These are phyloP conservation scores for Cladorrhinum sp. DNA, from an alignment of 2,329 filamentous ascomycete species.

Conservation along the genomic window DNA sequence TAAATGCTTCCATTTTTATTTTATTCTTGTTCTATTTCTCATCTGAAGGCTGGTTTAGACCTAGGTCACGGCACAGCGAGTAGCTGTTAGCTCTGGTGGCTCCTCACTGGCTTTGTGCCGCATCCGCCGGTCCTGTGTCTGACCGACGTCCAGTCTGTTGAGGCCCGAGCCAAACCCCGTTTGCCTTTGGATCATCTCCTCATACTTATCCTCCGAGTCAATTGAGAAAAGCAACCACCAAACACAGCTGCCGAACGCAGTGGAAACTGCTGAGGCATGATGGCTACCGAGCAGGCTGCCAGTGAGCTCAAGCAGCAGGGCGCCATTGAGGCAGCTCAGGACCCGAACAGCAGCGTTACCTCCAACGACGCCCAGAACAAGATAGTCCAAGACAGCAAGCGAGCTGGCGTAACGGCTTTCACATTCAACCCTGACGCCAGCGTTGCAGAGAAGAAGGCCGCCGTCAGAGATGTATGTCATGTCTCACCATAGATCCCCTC, in stretches of 20 bases:
- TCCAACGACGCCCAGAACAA: slow-evolving; percentile 69
- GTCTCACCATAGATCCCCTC: background rate
- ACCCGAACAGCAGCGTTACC: slow-evolving; percentile 65
- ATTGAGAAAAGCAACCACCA: slow-evolving; percentile 15
- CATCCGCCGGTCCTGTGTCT: slow-evolving; percentile 5
- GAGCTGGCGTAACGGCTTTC: slow-evolving; percentile 76
- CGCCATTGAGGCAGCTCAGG: slow-evolving; percentile 70
- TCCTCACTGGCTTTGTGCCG: slow-evolving; percentile 11
- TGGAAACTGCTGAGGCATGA: slow-evolving; percentile 21
- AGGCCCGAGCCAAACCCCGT: background rate
- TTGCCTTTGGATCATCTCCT: background rate
- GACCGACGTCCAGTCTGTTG: slow-evolving; percentile 3
- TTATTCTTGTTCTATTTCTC: background rate
- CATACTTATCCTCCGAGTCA: slow-evolving; percentile 14
- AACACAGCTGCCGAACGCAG: slow-evolving; percentile 18
- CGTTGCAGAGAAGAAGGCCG: slow-evolving; percentile 78
- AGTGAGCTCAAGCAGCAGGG: slow-evolving; percentile 78
- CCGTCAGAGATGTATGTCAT: slow-evolving; percentile 67
- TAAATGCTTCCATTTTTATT: background rate
- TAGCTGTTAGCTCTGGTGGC: background rate
- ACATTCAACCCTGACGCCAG: slow-evolving; percentile 84
- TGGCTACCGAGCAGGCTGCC: slow-evolving; percentile 32
- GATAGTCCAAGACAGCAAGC: slow-evolving; percentile 73
- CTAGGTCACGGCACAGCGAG: background rate
- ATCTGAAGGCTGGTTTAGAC: background rate